phyloP scores from a whole-genome alignment of 1,284 basidiomycete species.

The Leccinum pachyderme region DNA sequence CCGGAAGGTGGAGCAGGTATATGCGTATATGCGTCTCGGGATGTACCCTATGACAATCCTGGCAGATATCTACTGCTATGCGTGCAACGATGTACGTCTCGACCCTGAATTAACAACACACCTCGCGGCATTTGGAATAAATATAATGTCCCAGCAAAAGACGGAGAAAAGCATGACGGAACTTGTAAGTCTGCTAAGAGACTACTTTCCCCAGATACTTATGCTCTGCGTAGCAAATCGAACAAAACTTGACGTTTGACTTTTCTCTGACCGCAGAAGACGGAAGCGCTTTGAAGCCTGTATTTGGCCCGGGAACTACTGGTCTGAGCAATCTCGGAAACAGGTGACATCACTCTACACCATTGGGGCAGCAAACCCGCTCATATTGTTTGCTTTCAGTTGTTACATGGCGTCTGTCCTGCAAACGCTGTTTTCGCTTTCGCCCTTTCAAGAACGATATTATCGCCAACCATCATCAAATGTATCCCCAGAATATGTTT shows the following conservation, averaged over 20 bases:
- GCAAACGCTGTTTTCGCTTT: constrained; percentile 84
- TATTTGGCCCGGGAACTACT: constrained; percentile 88
- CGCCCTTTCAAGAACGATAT: constrained; percentile 79
- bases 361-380: not conserved
- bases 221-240: constrained; percentile 72
- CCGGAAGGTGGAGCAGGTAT: constrained; percentile 88
- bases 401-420: constrained; percentile 97
- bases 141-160: constrained; percentile 81
- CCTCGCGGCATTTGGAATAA: constrained; percentile 84
- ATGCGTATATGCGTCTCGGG: constrained; percentile 15
- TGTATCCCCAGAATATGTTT: constrained; percentile 2
- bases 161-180: constrained; percentile 99
- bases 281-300: constrained; percentile 83
- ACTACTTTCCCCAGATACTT: not conserved
- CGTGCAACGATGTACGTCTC: constrained; percentile 83
- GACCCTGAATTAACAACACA: constrained; percentile 81
- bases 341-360: constrained; percentile 47
- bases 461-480: constrained; percentile 21
- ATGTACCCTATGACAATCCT: not conserved
- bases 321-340: constrained; percentile 94
- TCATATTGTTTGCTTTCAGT: constrained; percentile 40
- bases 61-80: constrained; percentile 92
- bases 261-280: constrained; percentile 92
- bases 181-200: constrained; percentile 51
- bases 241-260: constrained; percentile 94